A percentile compares a stretch with the other conserved stretches of the same genome.
These are phyloP conservation scores for Recurvomyces mirabilis DNA, from an alignment of 495 filamentous ascomycete genomes.

Conservation along the genomic window DNA sequence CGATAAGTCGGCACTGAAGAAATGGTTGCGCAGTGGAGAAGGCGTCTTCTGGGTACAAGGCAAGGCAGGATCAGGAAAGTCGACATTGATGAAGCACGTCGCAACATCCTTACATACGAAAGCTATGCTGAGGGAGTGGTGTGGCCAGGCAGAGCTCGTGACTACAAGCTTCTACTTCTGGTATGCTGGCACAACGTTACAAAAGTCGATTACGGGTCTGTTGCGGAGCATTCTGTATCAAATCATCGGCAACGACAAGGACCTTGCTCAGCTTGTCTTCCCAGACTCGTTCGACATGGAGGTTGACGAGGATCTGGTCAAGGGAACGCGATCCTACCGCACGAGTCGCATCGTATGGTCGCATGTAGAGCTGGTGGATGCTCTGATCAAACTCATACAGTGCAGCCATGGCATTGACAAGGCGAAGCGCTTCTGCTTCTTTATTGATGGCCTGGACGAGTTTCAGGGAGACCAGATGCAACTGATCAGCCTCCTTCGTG, in stretches of 20 bases:
- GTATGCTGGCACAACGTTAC: conserved; percentile 30
- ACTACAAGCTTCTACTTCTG: conserved; percentile 30
- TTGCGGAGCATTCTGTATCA: conserved; percentile 32
- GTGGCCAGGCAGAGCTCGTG: background rate
- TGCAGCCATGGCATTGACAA: background rate
- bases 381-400: background rate
- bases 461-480: conserved; percentile 7
- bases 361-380: background rate
- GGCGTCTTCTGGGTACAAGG: conserved; percentile 16
- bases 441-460: conserved; percentile 19
- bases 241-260: too few relatives aligned
- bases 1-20: too few relatives aligned
- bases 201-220: conserved; percentile 35
- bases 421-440: conserved; percentile 9
- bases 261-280: too few relatives aligned
- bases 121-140: conserved; percentile 3
- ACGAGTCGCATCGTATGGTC: too few relatives aligned
- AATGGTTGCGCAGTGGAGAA: background rate
- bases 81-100: conserved; percentile 17
- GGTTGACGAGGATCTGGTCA: background rate
- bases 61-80: conserved; percentile 18
- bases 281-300: conserved; percentile 5
- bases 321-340: too few relatives aligned
- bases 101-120: background rate
- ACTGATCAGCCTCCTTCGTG: background rate